Evolutionary conservation across 139 green algal species (phyloP).

Genomic region (Closterium sp.): DNA sequence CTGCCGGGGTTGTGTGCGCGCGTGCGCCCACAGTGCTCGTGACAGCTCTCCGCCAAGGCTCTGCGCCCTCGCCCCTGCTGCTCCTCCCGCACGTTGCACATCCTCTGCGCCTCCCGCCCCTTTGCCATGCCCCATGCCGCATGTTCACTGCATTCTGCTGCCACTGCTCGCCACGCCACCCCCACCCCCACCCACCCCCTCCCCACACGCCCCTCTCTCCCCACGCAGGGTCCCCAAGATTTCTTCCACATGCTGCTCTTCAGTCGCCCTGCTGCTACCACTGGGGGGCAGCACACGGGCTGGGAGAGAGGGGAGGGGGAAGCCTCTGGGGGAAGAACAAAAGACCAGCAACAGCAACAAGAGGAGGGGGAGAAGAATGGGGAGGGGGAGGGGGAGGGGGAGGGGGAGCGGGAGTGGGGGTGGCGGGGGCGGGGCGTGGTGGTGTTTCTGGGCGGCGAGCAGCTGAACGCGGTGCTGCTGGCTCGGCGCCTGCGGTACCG

Average conservation of each 20-base stretch:
- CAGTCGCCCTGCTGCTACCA: background rate
- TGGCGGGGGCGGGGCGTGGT: slow-evolving; percentile 33
- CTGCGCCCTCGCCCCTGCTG: too few relatives aligned
- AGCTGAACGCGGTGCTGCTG: slow-evolving; percentile 44
- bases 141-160: too few relatives aligned
- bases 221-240: slow-evolving; percentile 8
- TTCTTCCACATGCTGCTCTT: slow-evolving; percentile 25
- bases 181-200: background rate
- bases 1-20: too few relatives aligned
- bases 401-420: slow-evolving; percentile 15
- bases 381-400: background rate
- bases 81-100: too few relatives aligned
- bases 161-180: background rate
- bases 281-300: background rate
- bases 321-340: background rate
- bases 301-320: background rate
- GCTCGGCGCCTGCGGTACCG: slow-evolving; percentile 20
- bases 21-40: too few relatives aligned
- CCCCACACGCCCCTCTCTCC: background rate
- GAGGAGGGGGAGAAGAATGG: background rate
- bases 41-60: too few relatives aligned
- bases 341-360: background rate
- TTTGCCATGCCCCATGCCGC: too few relatives aligned
- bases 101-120: too few relatives aligned
- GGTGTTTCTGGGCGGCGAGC: slow-evolving; percentile 46